Evolutionary conservation across 257 asterid species (phyloP), one percentile per base, ranked within the genome.

Genomic region (Lithospermum erythrorhizon): DNA sequence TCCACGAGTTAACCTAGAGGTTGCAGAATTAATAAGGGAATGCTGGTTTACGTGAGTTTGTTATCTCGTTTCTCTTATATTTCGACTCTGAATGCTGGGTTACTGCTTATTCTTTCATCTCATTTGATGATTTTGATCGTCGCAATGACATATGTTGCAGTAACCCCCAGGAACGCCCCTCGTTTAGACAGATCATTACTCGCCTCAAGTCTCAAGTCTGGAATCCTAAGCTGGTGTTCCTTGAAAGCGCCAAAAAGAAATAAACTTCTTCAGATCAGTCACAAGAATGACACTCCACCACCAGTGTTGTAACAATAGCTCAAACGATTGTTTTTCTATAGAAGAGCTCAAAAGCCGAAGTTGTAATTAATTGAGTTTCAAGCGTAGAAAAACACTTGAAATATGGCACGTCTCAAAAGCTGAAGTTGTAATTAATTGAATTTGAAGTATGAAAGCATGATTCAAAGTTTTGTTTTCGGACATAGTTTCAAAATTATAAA

Each of bases 21-120:
- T 90, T 57, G 91, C 95, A 21, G 84, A 83, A 73, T 83, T 87
- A 62, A 87, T 90, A 62, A 79, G 69, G 0, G 83, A 83, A 61
- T 90, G 96, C 74, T 90, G 98, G 98, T 77, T 74, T 67, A 81
- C 87, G 98, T 83, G 74, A 61, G 82, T 78, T 67, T 53, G 55
- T 22, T 23, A 24, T 30, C 41, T 56, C 11, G 60, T 63, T 10
- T 35, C 9, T 47, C 32, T 27, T 3, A 27, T 27, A 27, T 6
- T 27, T 14, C 15, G 35, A 15, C 22, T 52, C 56, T 8, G 9
- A 5, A 6, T 6, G 15, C 25, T 6, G 18, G 8, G 5, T 20
- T 19, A 6, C 15, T 53, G 14, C 57, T 53, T 53, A 53, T 20
- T 9, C n/a, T 55, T 20, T n/a, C 32, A 3, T 55, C 17, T 19